A percentile compares a stretch with the other conserved stretches of the same genome.
These are phyloP conservation scores for Ascomycota sp. DNA, from an alignment of 2,329 filamentous ascomycete genomes.

Conservation along the genomic window DNA sequence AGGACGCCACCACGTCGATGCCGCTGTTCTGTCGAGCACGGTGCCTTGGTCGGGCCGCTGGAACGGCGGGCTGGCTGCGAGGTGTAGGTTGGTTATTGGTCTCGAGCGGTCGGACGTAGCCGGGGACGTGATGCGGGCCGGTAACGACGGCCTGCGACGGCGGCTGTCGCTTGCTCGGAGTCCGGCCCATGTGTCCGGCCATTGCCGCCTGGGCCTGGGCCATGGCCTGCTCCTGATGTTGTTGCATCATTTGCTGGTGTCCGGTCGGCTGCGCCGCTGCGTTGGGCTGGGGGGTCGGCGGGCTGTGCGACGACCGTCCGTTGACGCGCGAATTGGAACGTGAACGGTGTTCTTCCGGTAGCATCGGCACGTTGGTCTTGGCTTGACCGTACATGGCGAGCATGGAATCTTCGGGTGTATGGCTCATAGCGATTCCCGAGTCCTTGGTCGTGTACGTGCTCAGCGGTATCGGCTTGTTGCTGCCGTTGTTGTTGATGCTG, in stretches of 20 bases:
- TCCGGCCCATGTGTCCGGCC: constrained; percentile 45
- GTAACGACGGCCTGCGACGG: constrained; percentile 8
- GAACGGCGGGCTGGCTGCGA: constrained; percentile 17
- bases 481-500: constrained; percentile 17
- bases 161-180: constrained; percentile 46
- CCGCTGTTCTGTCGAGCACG: constrained; percentile 57
- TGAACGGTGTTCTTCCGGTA: constrained; percentile 44
- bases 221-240: constrained; percentile 73
- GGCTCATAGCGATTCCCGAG: constrained; percentile 38
- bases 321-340: constrained; percentile 44
- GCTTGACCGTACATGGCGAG: constrained; percentile 21
- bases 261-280: constrained; percentile 19
- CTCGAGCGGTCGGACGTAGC: constrained; percentile 10
- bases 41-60: constrained; percentile 48
- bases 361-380: constrained; percentile 35
- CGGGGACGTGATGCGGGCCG: constrained; percentile 7
- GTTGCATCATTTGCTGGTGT: constrained; percentile 44
- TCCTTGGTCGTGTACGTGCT: constrained; percentile 30
- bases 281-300: constrained; percentile 17
- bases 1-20: constrained; percentile 58
- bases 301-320: constrained; percentile 26
- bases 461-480: constrained; percentile 32
- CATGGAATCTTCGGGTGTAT: constrained; percentile 31
- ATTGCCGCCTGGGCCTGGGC: constrained; percentile 58
- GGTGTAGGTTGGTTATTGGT: constrained; percentile 12